Evolutionary conservation across 352 stramenopile genomes (phyloP).

Genomic region (Phytopythium helicoides): DNA sequence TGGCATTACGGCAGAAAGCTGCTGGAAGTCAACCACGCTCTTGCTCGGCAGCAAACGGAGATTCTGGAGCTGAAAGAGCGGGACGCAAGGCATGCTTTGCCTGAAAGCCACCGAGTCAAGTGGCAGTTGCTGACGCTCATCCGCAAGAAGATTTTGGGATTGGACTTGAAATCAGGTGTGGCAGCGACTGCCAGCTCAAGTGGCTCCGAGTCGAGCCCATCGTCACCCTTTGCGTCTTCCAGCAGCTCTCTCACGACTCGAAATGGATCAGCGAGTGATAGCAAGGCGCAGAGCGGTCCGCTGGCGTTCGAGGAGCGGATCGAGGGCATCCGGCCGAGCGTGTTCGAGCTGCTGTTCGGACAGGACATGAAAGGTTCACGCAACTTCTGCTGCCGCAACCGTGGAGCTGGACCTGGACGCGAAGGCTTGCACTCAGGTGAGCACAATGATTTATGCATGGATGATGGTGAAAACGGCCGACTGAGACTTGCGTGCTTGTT

Average conservation of each 20-base stretch:
- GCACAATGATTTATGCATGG: not conserved
- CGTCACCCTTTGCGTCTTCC: constrained; percentile 4
- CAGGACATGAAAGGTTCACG: constrained; percentile 38
- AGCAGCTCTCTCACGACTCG: constrained; percentile 5
- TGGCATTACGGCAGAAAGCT: constrained; percentile 58
- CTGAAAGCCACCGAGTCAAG: constrained; percentile 64
- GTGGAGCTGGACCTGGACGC: constrained; percentile 43
- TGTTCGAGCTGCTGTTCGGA: constrained; percentile 60
- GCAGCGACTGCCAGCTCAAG: not conserved
- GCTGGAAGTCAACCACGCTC: constrained; percentile 58
- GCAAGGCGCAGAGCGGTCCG: not conserved
- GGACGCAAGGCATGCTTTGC: constrained; percentile 54
- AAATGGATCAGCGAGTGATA: not conserved
- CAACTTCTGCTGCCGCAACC: constrained; percentile 17
- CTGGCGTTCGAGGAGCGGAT: constrained; percentile 53
- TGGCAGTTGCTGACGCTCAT: constrained; percentile 57
- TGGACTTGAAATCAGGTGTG: constrained; percentile 42
- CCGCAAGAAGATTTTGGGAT: constrained; percentile 57
- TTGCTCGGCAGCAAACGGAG: constrained; percentile 61
- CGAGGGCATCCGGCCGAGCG: constrained; percentile 57
- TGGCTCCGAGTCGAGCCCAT: not conserved
- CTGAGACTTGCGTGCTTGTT: constrained; percentile 8
- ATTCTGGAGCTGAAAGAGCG: constrained; percentile 64
- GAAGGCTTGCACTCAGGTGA: constrained; percentile 50
- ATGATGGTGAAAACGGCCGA: not conserved